Evolutionary conservation across 78 protist species (phyloP).

Genomic region (Salpingoeca rosetta): DNA sequence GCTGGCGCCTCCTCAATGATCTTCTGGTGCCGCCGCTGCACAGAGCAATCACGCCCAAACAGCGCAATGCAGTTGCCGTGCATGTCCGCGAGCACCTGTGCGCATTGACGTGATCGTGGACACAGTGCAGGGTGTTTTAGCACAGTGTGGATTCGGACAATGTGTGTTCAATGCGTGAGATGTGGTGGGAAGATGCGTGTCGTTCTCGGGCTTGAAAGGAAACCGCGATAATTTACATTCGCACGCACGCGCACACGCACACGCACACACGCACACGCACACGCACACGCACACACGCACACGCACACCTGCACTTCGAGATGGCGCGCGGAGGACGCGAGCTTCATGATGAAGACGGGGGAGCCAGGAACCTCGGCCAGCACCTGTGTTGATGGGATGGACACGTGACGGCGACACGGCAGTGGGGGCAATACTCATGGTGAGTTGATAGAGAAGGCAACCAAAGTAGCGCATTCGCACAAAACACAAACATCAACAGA

Average conservation of each 20-base stretch:
- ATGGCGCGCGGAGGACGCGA: slow-evolving; percentile 50
- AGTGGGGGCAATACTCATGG: not conserved
- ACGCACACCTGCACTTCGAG: slow-evolving; percentile 73
- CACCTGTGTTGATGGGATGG: not conserved
- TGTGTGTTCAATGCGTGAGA: not conserved
- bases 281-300: not conserved
- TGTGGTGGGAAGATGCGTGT: no score
- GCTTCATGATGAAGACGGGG: slow-evolving; percentile 75
- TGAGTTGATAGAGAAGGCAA: not conserved
- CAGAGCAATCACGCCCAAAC: slow-evolving; percentile 81
- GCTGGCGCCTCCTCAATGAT: slow-evolving; percentile 87
- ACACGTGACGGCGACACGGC: not conserved
- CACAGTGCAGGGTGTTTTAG: not conserved
- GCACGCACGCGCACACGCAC: not conserved
- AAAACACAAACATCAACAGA: no score
- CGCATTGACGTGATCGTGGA: no score
- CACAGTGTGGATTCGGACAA: not conserved
- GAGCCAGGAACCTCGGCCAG: slow-evolving; percentile 69
- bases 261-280: not conserved
- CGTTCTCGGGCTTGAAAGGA: no score
- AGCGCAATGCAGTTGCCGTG: slow-evolving; percentile 55
- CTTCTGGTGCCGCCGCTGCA: slow-evolving; percentile 82
- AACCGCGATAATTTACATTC: not conserved
- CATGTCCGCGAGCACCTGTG: slow-evolving; percentile 54
- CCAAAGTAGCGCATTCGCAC: no score